Evolutionary conservation across 768 basidiomycete genomes (phyloP).

Genomic region (Leucosporidium creatinivorum): DNA sequence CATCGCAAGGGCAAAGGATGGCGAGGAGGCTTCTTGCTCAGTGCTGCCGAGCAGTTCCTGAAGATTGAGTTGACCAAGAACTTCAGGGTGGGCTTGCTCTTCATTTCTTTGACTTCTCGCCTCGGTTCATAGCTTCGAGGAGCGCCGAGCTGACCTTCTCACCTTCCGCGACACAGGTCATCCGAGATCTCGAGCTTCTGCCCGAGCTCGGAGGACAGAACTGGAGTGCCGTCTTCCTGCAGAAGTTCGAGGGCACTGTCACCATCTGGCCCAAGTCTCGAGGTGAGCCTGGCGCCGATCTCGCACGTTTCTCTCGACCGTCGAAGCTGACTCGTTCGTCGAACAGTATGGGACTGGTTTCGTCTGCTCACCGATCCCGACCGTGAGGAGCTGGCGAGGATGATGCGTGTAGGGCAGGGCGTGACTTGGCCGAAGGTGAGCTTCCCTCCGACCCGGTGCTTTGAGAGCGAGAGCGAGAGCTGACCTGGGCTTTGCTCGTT

Average conservation of each 20-base stretch:
- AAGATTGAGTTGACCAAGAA: slow-evolving; percentile 95
- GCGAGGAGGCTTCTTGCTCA: slow-evolving; percentile 51
- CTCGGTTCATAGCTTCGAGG: no score
- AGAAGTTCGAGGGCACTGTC: slow-evolving; percentile 58
- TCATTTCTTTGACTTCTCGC: no score
- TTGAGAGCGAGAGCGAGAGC: background rate
- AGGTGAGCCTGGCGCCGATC: slow-evolving; percentile 7
- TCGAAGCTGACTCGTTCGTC: background rate
- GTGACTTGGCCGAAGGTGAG: slow-evolving; percentile 96
- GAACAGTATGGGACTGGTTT: slow-evolving; percentile 76
- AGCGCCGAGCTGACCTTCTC: background rate
- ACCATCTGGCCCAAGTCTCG: slow-evolving; percentile 40
- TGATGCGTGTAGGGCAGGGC: slow-evolving; percentile 76
- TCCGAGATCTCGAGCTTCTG: slow-evolving; percentile 88
- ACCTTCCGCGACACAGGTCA: slow-evolving; percentile 50
- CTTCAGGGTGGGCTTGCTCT: slow-evolving; percentile 67
- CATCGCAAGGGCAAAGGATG: slow-evolving; percentile 93
- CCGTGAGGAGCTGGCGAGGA: slow-evolving; percentile 63
- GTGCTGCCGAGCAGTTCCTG: slow-evolving; percentile 35
- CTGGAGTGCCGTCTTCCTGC: slow-evolving; percentile 93
- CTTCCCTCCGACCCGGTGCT: background rate
- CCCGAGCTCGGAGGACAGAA: slow-evolving; percentile 89
- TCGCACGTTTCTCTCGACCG: background rate
- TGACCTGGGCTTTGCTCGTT: background rate
- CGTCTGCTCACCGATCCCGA: slow-evolving; percentile 48